Evolutionary conservation across 169 alveolate genomes (phyloP), one percentile per base, ranked within the genome.

Genomic region (Pseudocohnilembus persalinus): DNA sequence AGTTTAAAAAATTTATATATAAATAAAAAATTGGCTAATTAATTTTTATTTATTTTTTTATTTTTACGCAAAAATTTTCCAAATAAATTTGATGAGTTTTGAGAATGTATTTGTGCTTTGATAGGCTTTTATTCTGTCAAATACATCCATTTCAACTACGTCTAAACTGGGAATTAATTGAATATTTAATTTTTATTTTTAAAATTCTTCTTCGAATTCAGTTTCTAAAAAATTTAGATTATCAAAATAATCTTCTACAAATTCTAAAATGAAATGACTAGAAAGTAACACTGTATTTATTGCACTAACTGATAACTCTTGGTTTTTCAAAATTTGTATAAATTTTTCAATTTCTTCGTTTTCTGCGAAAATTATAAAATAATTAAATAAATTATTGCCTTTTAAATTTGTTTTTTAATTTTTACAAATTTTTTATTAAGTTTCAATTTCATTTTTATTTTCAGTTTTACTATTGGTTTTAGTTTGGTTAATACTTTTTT

Each of bases 131-230:
- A 64, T 64, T 79, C 64, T 34, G 27, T 79, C 68, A 29, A 49
- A 79, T 28, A 34, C 76, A 31, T 79, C 49, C 84, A 79, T 79
- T 30, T 79, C 74, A 29, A 79, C 76, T 63, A 79, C 65, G 30
- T 64, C 84, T 28, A 79, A n/a, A 26, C 15, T 26, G 4, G 31
- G 76, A 29, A n/a, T 11, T 27, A 27, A 29, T 16, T 63, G 31
- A 20, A 32, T 49, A 0, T 79, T 79, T 35, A 34, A 49, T 29
- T 49, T 63, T 28, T 79, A 28, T 0, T 35, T 26, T 72, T 49
- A 49, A 64, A 25, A 79, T 6, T 79, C 49, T 79, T 35, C 49
- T 79, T 79, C 84, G 73, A 0, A 64, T 79, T 79, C 84, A 15
- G 30, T 29, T 31, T 49, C 68, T 4, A 49, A 20, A 4, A 11